phyloP scores from a whole-genome alignment of 345 rosid genomes.

The Reutealis trisperma region DNA sequence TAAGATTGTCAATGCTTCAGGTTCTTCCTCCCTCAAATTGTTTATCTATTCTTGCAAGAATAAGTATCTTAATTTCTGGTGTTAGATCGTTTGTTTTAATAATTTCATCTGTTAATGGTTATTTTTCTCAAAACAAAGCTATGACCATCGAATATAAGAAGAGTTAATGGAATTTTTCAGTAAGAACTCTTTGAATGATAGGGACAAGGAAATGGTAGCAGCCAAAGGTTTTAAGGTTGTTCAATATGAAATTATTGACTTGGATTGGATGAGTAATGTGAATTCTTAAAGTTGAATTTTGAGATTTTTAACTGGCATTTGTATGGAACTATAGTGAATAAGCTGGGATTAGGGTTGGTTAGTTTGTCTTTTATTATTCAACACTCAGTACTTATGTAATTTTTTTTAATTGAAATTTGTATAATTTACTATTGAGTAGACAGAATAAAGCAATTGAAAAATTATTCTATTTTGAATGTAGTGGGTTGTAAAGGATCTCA shows the following conservation, averaged over 20 bases:
- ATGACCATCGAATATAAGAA: slow-evolving; percentile 67
- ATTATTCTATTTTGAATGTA: not conserved
- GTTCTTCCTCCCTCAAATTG: slow-evolving; percentile 27
- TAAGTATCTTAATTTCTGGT: no score
- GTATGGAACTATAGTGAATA: slow-evolving; percentile 12
- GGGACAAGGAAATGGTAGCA: slow-evolving; percentile 43
- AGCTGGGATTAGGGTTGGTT: not conserved
- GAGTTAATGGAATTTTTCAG: slow-evolving; percentile 63
- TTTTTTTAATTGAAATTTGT: slow-evolving; percentile 1
- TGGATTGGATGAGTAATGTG: slow-evolving; percentile 66
- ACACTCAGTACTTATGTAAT: not conserved
- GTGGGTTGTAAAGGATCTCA: not conserved
- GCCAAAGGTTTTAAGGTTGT: no score
- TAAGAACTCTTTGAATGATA: slow-evolving; percentile 65
- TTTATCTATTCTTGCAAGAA: no score
- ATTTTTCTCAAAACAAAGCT: slow-evolving; percentile 53
- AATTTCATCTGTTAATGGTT: no score
- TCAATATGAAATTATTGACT: no score
- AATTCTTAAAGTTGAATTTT: slow-evolving; percentile 19
- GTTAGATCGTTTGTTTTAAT: not conserved
- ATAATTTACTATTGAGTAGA: not conserved
- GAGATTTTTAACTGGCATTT: slow-evolving; percentile 5
- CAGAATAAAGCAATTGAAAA: not conserved
- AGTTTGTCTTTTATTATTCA: not conserved
- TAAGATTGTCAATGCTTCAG: slow-evolving; percentile 69